Base-by-base conservation (phyloP, 768 basidiomycete species). In the Boletus rubescentipes region DNA sequence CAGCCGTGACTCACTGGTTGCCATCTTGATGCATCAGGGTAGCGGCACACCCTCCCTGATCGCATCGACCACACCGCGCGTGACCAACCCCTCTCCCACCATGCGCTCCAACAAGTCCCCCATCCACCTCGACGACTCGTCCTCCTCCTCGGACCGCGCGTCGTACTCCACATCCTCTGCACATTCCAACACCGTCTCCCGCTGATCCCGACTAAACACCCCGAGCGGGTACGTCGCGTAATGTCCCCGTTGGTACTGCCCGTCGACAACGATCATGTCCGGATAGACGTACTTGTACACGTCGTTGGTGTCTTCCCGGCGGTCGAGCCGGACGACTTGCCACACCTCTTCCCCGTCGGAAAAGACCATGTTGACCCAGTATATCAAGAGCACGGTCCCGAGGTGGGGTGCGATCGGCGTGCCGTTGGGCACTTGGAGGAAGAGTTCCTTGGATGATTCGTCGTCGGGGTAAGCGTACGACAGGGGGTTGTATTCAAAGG, bases 341-440 rank as follows among this genome's bases (percentile, higher is more conserved):
- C 67, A 69, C 3, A 67, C 60, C 32, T 67, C 57, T 15, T 58
- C 58, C 14, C 65, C 62, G 20, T 64, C 62, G 38, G 7, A 11
- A 36, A 67, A 67, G 39, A 52, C 44, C 12, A 37, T 49, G 57
- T 67, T 67, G 45, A 62, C 60, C 67, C 66, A 67, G 46, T 67
- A 69, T 31, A n/a, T n/a, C n/a, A 67, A 16, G 16, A 69, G 20
- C 39, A 65, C 60, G 30, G 44, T 40, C 20, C 57, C 50, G 14
- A 48, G 42, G 5, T 52, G 40, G 34, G 4, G 6, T 14, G 56
- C 48, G 49, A 46, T 26, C 26, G 26, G 21, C 34, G 45, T 36
- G 4, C 53, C 55, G 9, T 11, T 9, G 5, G 65, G 32, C 2
- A 58, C 60, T 36, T 65, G 67, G 29, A 67, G 26, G 36, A 60